phyloP scores from a whole-genome alignment of 2,329 filamentous ascomycete genomes.

The Zymoseptoria tritici region DNA sequence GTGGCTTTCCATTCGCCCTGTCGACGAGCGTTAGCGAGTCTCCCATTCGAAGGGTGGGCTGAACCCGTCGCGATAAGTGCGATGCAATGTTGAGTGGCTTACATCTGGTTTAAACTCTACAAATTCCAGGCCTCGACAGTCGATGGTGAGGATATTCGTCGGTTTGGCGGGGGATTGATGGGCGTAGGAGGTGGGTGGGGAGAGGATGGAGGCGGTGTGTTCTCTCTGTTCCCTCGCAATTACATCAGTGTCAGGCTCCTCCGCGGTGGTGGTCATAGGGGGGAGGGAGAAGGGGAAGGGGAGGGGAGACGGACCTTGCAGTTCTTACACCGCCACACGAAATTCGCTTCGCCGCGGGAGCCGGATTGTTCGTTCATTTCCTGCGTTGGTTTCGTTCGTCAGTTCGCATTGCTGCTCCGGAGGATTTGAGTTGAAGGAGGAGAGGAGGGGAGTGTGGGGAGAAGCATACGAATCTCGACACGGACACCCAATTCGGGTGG shows the following conservation, averaged over 20 bases:
- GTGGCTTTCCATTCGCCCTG: slow-evolving; percentile 87
- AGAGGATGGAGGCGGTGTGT: slow-evolving; percentile 76
- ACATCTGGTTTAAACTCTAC: slow-evolving; percentile 80
- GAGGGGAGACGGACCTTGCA: slow-evolving; percentile 62
- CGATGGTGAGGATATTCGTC: slow-evolving; percentile 79
- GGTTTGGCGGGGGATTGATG: slow-evolving; percentile 64
- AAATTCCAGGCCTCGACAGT: slow-evolving; percentile 91
- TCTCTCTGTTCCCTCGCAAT: slow-evolving; percentile 52
- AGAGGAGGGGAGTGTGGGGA: no score
- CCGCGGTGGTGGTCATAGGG: no score
- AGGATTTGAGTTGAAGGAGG: no score
- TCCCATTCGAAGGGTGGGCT: no score
- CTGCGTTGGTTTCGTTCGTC: slow-evolving; percentile 37
- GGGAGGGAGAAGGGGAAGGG: no score
- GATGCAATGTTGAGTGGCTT: no score
- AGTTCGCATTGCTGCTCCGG: neutral
- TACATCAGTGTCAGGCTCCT: neutral
- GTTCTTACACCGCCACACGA: slow-evolving; percentile 99
- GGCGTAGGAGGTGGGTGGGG: slow-evolving; percentile 63
- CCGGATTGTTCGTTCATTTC: slow-evolving; percentile 86
- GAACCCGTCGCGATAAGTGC: no score
- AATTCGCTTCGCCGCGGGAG: slow-evolving; percentile 92
- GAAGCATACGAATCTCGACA: slow-evolving; percentile 83
- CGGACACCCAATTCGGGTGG: slow-evolving; percentile 76
- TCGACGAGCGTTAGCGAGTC: neutral